Base-by-base conservation (phyloP, 371 early-diverging fungal species). In the Circinella umbellata region DNA sequence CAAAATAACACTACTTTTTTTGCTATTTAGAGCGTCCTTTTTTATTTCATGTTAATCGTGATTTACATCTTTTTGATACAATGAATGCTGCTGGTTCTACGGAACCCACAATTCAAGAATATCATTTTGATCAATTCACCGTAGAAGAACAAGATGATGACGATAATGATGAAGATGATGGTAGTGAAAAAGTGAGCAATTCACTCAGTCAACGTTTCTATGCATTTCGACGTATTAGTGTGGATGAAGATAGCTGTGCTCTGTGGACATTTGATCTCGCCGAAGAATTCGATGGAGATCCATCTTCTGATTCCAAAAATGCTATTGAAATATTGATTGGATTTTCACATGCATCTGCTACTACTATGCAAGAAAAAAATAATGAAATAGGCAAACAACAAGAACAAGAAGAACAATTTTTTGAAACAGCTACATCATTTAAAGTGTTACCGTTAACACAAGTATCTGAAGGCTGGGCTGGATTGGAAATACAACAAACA, bases 341-440 rank as follows among this genome's bases (percentile, higher is more conserved):
- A 3, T 64, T 64, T 63, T 36, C 37, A 20, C 27, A 48, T n/a
- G 63, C 48, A 6, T 47, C 63, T 6, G 3, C 42, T 11, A 10
- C 63, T 1, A 48, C 48, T 8, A 61, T 7, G 3, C 9, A 11
- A 9, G 42, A 11, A 9, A 42, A 11, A 9, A 42, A 11, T 9
- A 42, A 11, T 42, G 42, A 11, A 9, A 11, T 6, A 9, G 11
- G 42, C 11, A 42, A 11, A 9, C 6, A 11, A 9, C 9, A 42
- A 15, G 61, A 7, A 61, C 11, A 13, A 61, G 17, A 63, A 14
- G 20, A 39, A 39, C 47, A 63, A 17, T 63, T 63, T 34, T 64
- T 64, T 17, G 65, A 64, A 36, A 64, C 65, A 36, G 65, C 65
- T 5, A 64, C 65, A 27, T 64, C 51, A 9, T 64, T 64, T 18